Evolutionary conservation across 805 yeast species (phyloP).

Genomic region (Saccharomycopsis sp.): DNA sequence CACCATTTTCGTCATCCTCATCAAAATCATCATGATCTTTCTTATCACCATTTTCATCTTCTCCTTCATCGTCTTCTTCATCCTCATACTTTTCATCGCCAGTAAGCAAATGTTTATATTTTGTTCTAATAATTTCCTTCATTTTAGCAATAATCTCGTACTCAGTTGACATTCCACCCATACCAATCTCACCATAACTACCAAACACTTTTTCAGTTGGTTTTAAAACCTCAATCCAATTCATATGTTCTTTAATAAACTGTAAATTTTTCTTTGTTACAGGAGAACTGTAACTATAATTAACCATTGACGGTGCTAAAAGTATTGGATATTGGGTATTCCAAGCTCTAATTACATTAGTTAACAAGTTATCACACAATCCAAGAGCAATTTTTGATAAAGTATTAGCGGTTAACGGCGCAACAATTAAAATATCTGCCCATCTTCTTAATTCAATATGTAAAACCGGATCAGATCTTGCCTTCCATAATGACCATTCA

Average conservation of each 20-base stretch:
- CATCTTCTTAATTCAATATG: slow-evolving; percentile 93
- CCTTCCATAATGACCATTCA: slow-evolving; percentile 88
- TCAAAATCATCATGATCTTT: slow-evolving; percentile 28
- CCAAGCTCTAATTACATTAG: slow-evolving; percentile 93
- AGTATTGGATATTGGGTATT: slow-evolving; percentile 83
- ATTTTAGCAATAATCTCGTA: slow-evolving; percentile 85
- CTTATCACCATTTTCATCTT: slow-evolving; percentile 31
- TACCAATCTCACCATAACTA: slow-evolving; percentile 94
- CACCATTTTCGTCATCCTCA: slow-evolving; percentile 39
- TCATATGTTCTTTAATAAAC: slow-evolving; percentile 80
- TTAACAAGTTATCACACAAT: slow-evolving; percentile 83
- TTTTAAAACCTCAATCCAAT: slow-evolving; percentile 87
- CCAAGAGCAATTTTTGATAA: slow-evolving; percentile 86
- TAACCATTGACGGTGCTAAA: slow-evolving; percentile 94
- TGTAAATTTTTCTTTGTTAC: slow-evolving; percentile 79
- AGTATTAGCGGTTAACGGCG: slow-evolving; percentile 94
- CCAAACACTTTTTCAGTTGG: slow-evolving; percentile 94
- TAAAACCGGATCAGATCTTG: slow-evolving; percentile 80
- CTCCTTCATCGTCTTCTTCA: slow-evolving; percentile 38
- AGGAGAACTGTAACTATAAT: slow-evolving; percentile 83
- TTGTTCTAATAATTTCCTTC: slow-evolving; percentile 15
- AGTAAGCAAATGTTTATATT: slow-evolving; percentile 61
- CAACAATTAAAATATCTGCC: slow-evolving; percentile 90
- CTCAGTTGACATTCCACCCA: slow-evolving; percentile 99
- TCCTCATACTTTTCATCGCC: slow-evolving; percentile 46